Conservation (phyloP, 257 asterid species). For the Cinchona pubescens region DNA sequence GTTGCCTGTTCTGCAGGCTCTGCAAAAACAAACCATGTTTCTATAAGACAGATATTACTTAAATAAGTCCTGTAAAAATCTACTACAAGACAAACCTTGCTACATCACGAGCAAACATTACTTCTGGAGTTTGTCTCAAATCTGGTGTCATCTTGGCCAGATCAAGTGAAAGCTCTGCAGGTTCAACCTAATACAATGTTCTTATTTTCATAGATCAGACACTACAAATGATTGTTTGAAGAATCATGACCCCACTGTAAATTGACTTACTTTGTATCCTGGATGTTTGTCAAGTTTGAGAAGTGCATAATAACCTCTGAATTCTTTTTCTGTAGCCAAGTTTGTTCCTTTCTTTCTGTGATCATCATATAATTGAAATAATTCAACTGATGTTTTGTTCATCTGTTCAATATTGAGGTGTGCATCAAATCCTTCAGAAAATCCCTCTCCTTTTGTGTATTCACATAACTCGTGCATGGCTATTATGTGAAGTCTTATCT, state of each 20-base stretch:
- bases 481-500: constrained; percentile 96
- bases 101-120: constrained; percentile 91
- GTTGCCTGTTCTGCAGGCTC: constrained; percentile 96
- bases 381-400: constrained; percentile 95
- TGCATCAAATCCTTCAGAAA: constrained; percentile 99
- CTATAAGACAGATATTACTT: not conserved
- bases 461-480: constrained; percentile 99
- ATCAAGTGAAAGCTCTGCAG: constrained; percentile 99
- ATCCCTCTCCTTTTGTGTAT: constrained; percentile 94
- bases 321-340: constrained; percentile 86
- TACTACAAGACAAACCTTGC: constrained; percentile 61
- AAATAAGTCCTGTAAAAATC: constrained; percentile 9
- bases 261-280: constrained; percentile 85
- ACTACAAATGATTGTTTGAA: constrained; percentile 26
- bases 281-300: constrained; percentile 99
- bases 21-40: constrained; percentile 35
- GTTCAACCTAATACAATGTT: constrained; percentile 89
- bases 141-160: constrained; percentile 95
- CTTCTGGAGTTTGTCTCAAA: constrained; percentile 84
- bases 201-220: constrained; percentile 43
- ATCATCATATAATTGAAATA: constrained; percentile 89
- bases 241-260: constrained; percentile 29
- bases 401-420: constrained; percentile 98
- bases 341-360: constrained; percentile 79
- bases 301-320: constrained; percentile 98